Evolutionary conservation across 2,329 filamentous ascomycete genomes (phyloP).

Genomic region (Meredithiella fracta): DNA sequence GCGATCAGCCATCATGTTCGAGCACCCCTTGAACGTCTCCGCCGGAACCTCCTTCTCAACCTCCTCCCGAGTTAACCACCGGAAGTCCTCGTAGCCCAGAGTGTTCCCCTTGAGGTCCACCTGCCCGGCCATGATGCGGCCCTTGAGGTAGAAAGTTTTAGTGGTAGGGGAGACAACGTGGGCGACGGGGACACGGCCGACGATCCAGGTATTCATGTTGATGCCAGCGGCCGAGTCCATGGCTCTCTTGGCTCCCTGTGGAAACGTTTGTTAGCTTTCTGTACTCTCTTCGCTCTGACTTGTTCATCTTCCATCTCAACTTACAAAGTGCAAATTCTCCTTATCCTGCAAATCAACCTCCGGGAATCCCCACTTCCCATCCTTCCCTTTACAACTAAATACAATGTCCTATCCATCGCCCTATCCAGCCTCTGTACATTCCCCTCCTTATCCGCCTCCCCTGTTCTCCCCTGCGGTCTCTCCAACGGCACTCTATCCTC

Average conservation of each 20-base stretch:
- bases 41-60: slow-evolving; percentile 47
- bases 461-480: slow-evolving; percentile 50
- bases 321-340: slow-evolving; percentile 71
- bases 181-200: slow-evolving; percentile 77
- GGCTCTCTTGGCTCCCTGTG: slow-evolving; percentile 64
- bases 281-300: too few species aligned
- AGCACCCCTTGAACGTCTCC: slow-evolving; percentile 58
- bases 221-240: slow-evolving; percentile 62
- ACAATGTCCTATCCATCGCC: slow-evolving; percentile 64
- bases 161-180: slow-evolving; percentile 54
- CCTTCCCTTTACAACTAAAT: slow-evolving; percentile 63
- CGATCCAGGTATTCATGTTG: slow-evolving; percentile 98
- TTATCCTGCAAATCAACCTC: slow-evolving; percentile 48
- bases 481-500: slow-evolving; percentile 52
- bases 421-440: slow-evolving; percentile 67
- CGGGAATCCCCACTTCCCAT: slow-evolving; percentile 67
- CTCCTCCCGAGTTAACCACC: slow-evolving; percentile 87
- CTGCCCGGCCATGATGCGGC: slow-evolving; percentile 92
- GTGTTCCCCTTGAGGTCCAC: slow-evolving; percentile 58
- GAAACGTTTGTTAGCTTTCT: slow-evolving; percentile 9
- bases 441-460: slow-evolving; percentile 61
- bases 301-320: slow-evolving; percentile 24
- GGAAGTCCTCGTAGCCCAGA: slow-evolving; percentile 63
- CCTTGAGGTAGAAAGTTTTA: slow-evolving; percentile 94
- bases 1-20: slow-evolving; percentile 70